Percentiles rank a stretch among this genome's conserved stretches.
Evolutionary conservation across 441 rosid genomes (phyloP).

Genomic region (Heliophila coronopifolia): DNA sequence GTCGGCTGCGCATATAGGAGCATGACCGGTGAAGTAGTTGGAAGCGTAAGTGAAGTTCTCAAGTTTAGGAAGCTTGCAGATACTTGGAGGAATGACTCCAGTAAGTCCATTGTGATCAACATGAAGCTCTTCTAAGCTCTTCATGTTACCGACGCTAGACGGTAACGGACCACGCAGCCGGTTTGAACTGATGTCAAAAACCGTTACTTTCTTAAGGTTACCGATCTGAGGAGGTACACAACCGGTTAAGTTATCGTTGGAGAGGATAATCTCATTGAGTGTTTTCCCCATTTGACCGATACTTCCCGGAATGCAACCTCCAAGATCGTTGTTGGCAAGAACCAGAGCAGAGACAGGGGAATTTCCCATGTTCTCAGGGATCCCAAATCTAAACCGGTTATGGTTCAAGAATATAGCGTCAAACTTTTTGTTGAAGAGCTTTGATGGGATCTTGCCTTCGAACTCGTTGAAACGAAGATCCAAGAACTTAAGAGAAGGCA

Average conservation of each 20-base stretch:
- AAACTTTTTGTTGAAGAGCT: constrained; percentile 42
- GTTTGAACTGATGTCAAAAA: constrained; percentile 55
- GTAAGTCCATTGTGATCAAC: constrained; percentile 50
- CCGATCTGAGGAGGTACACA: constrained; percentile 64
- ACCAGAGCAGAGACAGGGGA: constrained; percentile 52
- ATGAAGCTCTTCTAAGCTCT: constrained; percentile 52
- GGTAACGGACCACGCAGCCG: constrained; percentile 45
- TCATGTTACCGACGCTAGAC: constrained; percentile 39
- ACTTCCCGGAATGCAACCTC: constrained; percentile 61
- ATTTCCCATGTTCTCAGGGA: constrained; percentile 61
- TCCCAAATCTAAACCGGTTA: constrained; percentile 66
- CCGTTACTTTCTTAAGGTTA: constrained; percentile 42
- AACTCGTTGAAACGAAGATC: constrained; percentile 69
- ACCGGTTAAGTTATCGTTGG: constrained; percentile 53
- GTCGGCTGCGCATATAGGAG: constrained; percentile 39
- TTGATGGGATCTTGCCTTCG: constrained; percentile 57
- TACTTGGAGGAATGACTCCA: constrained; percentile 41
- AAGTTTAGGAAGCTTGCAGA: constrained; percentile 50
- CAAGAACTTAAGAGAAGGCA: constrained; percentile 46
- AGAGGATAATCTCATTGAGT: constrained; percentile 58
- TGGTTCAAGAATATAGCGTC: constrained; percentile 75
- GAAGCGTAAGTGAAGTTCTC: constrained; percentile 52
- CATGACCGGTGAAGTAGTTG: constrained; percentile 54
- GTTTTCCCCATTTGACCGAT: constrained; percentile 58
- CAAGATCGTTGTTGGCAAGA: constrained; percentile 59